Evolutionary conservation across 108 stramenopile species (phyloP), one percentile per base, ranked within the genome.

Genomic region (Chaetoceros tenuissimus): DNA sequence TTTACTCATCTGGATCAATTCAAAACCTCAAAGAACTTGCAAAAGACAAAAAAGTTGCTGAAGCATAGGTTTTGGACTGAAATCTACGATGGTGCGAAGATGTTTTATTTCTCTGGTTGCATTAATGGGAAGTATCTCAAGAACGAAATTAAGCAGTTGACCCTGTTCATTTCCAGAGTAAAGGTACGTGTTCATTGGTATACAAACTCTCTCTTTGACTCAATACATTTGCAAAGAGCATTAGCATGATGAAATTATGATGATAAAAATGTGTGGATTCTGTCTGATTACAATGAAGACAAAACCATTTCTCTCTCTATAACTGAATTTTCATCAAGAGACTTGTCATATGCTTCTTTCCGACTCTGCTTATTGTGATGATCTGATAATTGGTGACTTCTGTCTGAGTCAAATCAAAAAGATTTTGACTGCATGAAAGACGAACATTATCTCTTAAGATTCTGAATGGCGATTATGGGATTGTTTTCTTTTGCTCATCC

Each of bases 21-120:
- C 64, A 68, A 73, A 22, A 91, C 93, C 24, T 69, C 75, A 51
- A 97, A 97, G 77, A 80, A 94, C 55, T 63, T 99, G 53, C 68
- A 91, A 5, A 86, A 88, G 54, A 87, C 94, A 10, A 96, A 96
- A 57, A 98, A 97, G 59, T 51, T 76, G 28, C 62, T 99, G 40
- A 99, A 99, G 72, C 83, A 96, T 46, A 80, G 99, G 43, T 99
- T 99, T 66, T 98, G 97, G 97, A 96, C 95, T 3, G 98, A 99
- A 74, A 93, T 96, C 48, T 97, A 96, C 64, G 85, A 96, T 52
- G 97, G 99, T 26, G 99, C 99, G 24, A 99, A 99, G 66, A 90
- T 99, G 85, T 97, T 96, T 59, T 88, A 94, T 66, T 83, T 99
- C 56, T 84, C 78, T 31, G 98, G 98, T n/a, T 60, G 77, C 26